phyloP scores from a whole-genome alignment of 495 filamentous ascomycete species.

The Eremomyces bilateralis region DNA sequence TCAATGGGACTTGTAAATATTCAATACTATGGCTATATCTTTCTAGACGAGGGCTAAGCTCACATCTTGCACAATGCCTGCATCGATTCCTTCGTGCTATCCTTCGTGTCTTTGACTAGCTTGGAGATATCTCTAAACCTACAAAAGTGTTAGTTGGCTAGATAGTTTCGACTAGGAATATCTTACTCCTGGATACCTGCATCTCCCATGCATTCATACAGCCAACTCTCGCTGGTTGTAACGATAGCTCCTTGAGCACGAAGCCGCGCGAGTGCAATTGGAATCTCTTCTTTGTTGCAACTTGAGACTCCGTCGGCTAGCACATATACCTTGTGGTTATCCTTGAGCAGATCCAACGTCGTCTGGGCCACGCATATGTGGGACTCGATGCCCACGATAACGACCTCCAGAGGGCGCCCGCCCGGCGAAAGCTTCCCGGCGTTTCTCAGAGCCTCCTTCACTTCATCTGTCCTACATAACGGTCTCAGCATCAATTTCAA shows the following conservation, averaged over 20 bases:
- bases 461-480: too few species aligned
- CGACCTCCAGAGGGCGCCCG: too few species aligned
- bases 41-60: too few species aligned
- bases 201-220: constrained; percentile 90
- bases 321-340: constrained; percentile 66
- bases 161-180: not conserved
- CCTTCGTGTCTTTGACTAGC: constrained; percentile 57
- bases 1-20: too few species aligned
- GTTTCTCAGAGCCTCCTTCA: constrained; percentile 15
- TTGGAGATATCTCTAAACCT: constrained; percentile 46
- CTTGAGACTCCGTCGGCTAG: constrained; percentile 82
- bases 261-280: constrained; percentile 55
- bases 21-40: too few species aligned
- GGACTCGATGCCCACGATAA: constrained; percentile 69
- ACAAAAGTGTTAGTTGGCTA: not conserved
- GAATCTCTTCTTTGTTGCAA: constrained; percentile 61
- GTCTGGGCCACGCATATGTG: constrained; percentile 95
- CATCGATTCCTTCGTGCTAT: constrained; percentile 41
- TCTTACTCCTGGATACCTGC: constrained; percentile 40
- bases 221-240: constrained; percentile 72
- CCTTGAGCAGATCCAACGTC: constrained; percentile 50
- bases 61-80: constrained; percentile 47
- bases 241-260: constrained; percentile 55
- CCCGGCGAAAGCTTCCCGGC: constrained; percentile 3
- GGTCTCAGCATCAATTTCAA: too few species aligned